These are phyloP conservation scores for Cucumis variabilis DNA, from an alignment of 331 rosid species.

Conservation along the genomic window DNA sequence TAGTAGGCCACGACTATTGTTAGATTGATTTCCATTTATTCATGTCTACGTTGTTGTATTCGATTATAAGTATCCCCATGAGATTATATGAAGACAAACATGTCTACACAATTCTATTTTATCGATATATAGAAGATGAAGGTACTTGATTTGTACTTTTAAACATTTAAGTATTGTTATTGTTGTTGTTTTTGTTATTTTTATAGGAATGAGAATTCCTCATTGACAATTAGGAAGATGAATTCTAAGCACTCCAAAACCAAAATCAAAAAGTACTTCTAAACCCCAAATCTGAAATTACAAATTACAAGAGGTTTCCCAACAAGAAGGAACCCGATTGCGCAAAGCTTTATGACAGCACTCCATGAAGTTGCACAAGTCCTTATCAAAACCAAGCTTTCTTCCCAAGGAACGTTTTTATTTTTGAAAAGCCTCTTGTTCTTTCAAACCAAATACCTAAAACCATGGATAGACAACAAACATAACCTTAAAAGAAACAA, in stretches of 20 bases:
- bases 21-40: background rate
- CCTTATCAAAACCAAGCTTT: background rate
- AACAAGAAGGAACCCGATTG: background rate
- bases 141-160: background rate
- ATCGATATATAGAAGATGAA: slow-evolving; percentile 17
- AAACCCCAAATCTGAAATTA: background rate
- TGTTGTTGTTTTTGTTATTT: background rate
- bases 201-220: background rate
- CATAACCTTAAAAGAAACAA: background rate
- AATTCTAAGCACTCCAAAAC: background rate
- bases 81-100: background rate
- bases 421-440: background rate
- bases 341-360: background rate
- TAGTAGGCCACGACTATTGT: background rate
- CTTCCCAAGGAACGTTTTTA: background rate
- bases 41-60: background rate
- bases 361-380: background rate
- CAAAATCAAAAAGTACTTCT: background rate
- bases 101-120: background rate
- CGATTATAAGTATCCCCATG: background rate
- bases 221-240: background rate
- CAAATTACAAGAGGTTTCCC: background rate
- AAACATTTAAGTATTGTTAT: too few species aligned
- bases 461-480: background rate
- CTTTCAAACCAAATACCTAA: background rate